These are phyloP conservation scores for Phycomyces blakesleeanus DNA, from an alignment of 192 early-diverging fungal genomes.

Conservation along the genomic window DNA sequence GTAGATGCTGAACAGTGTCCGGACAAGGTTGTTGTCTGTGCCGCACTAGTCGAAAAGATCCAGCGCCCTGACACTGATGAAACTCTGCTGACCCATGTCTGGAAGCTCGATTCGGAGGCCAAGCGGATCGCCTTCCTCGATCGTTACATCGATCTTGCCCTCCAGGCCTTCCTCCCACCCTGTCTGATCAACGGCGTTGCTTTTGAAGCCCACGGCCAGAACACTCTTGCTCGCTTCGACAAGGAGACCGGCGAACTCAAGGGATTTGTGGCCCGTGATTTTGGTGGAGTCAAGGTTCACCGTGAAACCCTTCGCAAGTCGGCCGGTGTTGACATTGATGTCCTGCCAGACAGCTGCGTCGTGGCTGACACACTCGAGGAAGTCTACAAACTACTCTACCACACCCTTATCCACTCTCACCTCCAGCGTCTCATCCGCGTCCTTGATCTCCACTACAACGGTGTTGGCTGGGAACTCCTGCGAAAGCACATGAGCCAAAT, in stretches of 20 bases:
- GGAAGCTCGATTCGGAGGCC: constrained; percentile 39
- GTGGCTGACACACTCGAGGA: constrained; percentile 39
- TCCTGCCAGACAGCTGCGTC: constrained; percentile 53
- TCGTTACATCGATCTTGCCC: constrained; percentile 41
- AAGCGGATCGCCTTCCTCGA: constrained; percentile 46
- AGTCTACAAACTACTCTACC: constrained; percentile 55
- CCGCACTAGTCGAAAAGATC: constrained; percentile 49
- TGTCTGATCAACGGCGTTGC: constrained; percentile 58
- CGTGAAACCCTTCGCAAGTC: constrained; percentile 42
- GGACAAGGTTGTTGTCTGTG: constrained; percentile 52
- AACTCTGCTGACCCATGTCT: constrained; percentile 42
- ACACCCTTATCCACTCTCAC: constrained; percentile 58
- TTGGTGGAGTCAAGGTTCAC: constrained; percentile 65
- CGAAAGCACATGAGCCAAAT: constrained; percentile 42
- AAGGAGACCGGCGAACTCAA: constrained; percentile 41
- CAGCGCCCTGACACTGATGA: constrained; percentile 30
- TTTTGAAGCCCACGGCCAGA: constrained; percentile 65
- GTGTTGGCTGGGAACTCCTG: constrained; percentile 57
- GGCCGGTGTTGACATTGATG: constrained; percentile 45
- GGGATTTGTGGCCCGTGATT: constrained; percentile 65
- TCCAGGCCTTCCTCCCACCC: constrained; percentile 60
- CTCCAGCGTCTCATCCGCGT: constrained; percentile 59
- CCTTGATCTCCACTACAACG: constrained; percentile 53
- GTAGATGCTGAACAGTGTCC: constrained; percentile 18
- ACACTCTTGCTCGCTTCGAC: constrained; percentile 55